A percentile compares a stretch with the other conserved stretches of the same genome.
Evolutionary conservation across 2,329 filamentous ascomycete genomes (phyloP).

Genomic region (Aspergillus phoenicis): DNA sequence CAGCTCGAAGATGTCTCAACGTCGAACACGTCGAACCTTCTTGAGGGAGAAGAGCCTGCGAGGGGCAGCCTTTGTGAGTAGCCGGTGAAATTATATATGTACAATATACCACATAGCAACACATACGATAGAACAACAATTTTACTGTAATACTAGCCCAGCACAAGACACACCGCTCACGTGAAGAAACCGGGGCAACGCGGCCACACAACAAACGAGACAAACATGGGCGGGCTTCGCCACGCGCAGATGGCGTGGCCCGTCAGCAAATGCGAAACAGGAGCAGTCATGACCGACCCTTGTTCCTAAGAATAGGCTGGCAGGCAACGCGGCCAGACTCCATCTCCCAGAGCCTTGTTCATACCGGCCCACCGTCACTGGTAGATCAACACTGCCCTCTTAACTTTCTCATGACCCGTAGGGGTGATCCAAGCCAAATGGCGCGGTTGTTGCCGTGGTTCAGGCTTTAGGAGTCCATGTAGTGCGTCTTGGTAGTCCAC

Average conservation of each 20-base stretch:
- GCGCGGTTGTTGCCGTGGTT: conserved; percentile 3
- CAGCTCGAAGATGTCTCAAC: conserved; percentile 8
- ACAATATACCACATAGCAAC: not conserved
- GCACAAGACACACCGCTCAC: not conserved
- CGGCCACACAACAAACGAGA: not conserved
- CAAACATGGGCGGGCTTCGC: conserved; percentile 8
- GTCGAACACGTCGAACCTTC: conserved; percentile 8
- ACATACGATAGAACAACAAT: not conserved
- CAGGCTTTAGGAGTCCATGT: not conserved
- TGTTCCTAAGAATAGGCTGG: conserved; percentile 22
- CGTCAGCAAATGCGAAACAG: not conserved
- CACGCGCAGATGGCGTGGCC: conserved; percentile 9
- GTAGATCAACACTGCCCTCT: conserved; percentile 17
- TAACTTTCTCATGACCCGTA: conserved; percentile 1
- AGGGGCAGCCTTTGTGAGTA: conserved; percentile 5
- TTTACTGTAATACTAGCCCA: not conserved
- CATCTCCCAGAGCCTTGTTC: conserved; percentile 1
- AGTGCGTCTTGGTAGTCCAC: not conserved
- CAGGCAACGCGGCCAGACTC: conserved; percentile 19
- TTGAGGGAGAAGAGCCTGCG: conserved; percentile 1
- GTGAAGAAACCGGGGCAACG: conserved; percentile 2
- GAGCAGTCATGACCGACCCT: not conserved
- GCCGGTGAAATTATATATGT: not conserved
- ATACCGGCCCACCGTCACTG: conserved; percentile 9
- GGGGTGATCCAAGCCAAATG: not conserved